Percentiles rank a stretch among this genome's conserved stretches.
These are phyloP conservation scores for Malassezia psittaci DNA, from an alignment of 1,284 basidiomycete species.

Conservation along the genomic window DNA sequence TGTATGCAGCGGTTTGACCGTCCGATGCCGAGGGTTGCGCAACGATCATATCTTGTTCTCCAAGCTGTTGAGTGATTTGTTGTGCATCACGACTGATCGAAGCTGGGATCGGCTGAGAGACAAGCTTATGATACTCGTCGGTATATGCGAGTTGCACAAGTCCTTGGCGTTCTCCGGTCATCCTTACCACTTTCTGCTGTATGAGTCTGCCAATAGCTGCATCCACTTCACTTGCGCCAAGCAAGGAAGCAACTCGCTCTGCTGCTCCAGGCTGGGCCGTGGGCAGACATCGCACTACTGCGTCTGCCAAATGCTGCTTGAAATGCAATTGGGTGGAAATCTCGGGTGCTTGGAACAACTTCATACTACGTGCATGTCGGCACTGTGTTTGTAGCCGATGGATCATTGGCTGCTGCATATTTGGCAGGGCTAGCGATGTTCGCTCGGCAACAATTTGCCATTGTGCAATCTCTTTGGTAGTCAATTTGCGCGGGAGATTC, in stretches of 20 bases:
- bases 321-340: neutral
- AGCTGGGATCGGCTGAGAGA: neutral
- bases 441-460: slow-evolving; percentile 22
- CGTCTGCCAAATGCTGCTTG: neutral
- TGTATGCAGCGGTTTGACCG: slow-evolving; percentile 15
- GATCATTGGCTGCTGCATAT: slow-evolving; percentile 14
- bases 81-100: neutral
- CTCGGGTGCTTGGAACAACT: neutral
- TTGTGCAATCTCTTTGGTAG: slow-evolving; percentile 16
- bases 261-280: slow-evolving; percentile 16
- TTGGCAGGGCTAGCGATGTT: slow-evolving; percentile 8
- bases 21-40: slow-evolving; percentile 12
- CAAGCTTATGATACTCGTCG: slow-evolving; percentile 7
- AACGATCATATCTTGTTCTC: neutral
- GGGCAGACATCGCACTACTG: neutral
- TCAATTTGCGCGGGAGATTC: slow-evolving; percentile 18
- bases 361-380: neutral
- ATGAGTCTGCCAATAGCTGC: slow-evolving; percentile 21
- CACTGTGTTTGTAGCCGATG: slow-evolving; percentile 18
- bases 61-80: neutral
- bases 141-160: slow-evolving; percentile 4
- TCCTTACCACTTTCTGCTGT: slow-evolving; percentile 6
- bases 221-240: slow-evolving; percentile 22
- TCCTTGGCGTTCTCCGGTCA: neutral
- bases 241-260: slow-evolving; percentile 14